These are phyloP conservation scores for Asparagopsis taxiformis DNA, from an alignment of 31 red algal genomes.

Conservation along the genomic window DNA sequence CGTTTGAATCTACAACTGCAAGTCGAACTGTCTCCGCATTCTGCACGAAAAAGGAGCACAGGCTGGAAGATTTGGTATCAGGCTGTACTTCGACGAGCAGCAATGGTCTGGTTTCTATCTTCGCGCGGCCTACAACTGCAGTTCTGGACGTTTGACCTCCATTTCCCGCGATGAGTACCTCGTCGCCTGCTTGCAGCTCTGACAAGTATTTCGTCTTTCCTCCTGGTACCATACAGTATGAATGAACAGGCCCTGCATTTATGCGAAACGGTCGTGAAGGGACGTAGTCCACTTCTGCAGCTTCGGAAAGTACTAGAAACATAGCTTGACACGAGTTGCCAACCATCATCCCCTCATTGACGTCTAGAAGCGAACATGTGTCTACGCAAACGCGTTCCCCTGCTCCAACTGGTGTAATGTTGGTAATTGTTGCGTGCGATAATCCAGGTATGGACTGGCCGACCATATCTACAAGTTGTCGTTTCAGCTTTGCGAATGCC, in stretches of 20 bases:
- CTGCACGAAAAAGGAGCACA: constrained; percentile 52
- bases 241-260: constrained; percentile 75
- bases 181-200: constrained; percentile 61
- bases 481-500: constrained; percentile 31
- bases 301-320: constrained; percentile 70
- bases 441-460: constrained; percentile 6
- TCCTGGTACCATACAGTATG: constrained; percentile 61
- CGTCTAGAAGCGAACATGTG: constrained; percentile 50
- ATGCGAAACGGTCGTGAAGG: constrained; percentile 75
- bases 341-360: constrained; percentile 70
- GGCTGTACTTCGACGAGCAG: constrained; percentile 49
- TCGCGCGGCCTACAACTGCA: constrained; percentile 67
- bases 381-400: constrained; percentile 85
- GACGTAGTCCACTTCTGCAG: constrained; percentile 57
- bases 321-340: constrained; percentile 51
- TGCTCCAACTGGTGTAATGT: constrained; percentile 21
- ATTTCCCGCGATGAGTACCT: constrained; percentile 53
- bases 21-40: constrained; percentile 76
- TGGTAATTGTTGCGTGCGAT: constrained; percentile 21
- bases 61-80: constrained; percentile 1
- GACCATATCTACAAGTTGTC: constrained; percentile 21
- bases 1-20: constrained; percentile 14
- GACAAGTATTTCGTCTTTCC: constrained; percentile 70
- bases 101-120: constrained; percentile 75
- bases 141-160: constrained; percentile 32